A percentile compares a stretch with the other conserved stretches of the same genome.
These are phyloP conservation scores for Talinum fruticosum DNA, from an alignment of 148 eudicot species.

Conservation along the genomic window DNA sequence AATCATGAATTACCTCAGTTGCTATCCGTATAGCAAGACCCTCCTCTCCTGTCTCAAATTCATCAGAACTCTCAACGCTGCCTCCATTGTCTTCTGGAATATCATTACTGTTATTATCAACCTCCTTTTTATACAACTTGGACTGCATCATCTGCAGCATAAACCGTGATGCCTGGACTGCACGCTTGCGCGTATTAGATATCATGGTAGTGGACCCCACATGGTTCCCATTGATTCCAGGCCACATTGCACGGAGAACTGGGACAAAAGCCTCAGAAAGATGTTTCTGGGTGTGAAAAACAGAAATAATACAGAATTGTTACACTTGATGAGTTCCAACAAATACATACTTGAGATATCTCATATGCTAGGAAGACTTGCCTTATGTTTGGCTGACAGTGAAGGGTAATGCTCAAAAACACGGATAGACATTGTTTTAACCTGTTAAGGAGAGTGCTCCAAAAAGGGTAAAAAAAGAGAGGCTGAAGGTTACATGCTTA, in stretches of 20 bases:
- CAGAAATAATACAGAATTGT: conserved; percentile 2
- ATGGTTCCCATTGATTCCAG: conserved; percentile 74
- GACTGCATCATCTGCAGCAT: conserved; percentile 95
- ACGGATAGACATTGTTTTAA: conserved; percentile 89
- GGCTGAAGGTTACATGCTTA: background rate
- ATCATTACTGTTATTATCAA: conserved; percentile 29
- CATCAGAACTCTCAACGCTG: conserved; percentile 40
- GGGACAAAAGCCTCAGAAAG: conserved; percentile 73
- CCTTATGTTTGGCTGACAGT: conserved; percentile 78
- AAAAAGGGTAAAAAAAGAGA: conserved; percentile 2
- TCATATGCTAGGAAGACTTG: conserved; percentile 26
- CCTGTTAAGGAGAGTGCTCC: conserved; percentile 33
- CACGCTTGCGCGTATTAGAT: conserved; percentile 85
- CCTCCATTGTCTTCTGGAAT: conserved; percentile 29
- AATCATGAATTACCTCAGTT: conserved; percentile 54
- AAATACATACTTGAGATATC: background rate
- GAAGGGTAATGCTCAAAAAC: conserved; percentile 97
- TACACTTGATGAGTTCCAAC: background rate
- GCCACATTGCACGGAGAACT: conserved; percentile 77
- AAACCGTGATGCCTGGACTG: conserved; percentile 86
- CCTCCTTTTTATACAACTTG: conserved; percentile 52
- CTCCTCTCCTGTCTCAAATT: conserved; percentile 71
- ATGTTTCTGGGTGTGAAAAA: conserved; percentile 57
- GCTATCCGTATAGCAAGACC: conserved; percentile 89
- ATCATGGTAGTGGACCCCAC: conserved; percentile 55